These are phyloP conservation scores for Tulasnella sp. DNA, from an alignment of 768 basidiomycete species.

Conservation along the genomic window DNA sequence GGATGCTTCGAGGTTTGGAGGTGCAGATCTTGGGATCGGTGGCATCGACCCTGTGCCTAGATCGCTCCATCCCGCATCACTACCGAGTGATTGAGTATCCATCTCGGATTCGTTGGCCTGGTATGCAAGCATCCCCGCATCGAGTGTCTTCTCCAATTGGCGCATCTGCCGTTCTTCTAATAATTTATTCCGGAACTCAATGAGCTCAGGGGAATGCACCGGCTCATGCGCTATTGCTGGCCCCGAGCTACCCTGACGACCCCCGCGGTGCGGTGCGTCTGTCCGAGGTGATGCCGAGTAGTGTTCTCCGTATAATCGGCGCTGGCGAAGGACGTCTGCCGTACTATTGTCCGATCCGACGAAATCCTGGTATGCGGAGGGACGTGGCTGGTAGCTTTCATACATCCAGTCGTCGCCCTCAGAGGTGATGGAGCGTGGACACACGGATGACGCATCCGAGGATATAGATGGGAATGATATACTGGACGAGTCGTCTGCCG, in stretches of 20 bases:
- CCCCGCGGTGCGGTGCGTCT: background rate
- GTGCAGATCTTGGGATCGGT: too few relatives aligned
- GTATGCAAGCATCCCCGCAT: too few relatives aligned
- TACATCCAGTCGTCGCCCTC: background rate
- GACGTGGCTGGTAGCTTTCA: background rate
- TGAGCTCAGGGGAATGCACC: conserved; percentile 1
- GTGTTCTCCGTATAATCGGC: background rate
- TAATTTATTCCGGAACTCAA: background rate
- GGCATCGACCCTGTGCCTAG: too few relatives aligned
- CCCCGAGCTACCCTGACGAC: background rate
- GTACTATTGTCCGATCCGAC: background rate
- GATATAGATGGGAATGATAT: conserved; percentile 10
- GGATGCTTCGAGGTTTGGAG: too few relatives aligned
- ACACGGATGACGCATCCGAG: background rate
- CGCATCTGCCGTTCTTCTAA: background rate
- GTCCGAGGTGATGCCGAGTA: background rate
- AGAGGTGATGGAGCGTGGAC: background rate
- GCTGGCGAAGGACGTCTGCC: background rate
- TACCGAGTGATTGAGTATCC: too few relatives aligned
- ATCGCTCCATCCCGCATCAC: too few relatives aligned
- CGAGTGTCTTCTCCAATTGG: background rate
- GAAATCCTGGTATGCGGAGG: background rate
- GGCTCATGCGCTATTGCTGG: background rate
- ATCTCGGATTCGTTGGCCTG: too few relatives aligned
- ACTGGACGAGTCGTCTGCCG: background rate